Base-by-base conservation (phyloP, 305 asterid genomes). In the Fraxinus dipetala region DNA sequence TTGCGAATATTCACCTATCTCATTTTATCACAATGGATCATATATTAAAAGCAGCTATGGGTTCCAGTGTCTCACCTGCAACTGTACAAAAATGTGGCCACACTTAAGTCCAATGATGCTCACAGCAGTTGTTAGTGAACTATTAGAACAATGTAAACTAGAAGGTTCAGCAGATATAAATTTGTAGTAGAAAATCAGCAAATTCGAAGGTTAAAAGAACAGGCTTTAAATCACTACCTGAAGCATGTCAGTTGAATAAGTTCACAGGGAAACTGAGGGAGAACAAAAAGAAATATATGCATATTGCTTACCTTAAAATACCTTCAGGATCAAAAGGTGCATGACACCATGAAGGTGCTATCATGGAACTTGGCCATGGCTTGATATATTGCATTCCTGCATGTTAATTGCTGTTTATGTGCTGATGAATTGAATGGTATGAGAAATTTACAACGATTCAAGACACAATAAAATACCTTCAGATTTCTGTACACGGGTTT, bases 321-420 rank as follows among this genome's bases (percentile, higher is more conserved):
- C 98, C 98, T 89, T 94, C 98, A 76, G 98, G 98, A 81, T 93
- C 98, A 83, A 88, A 94, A 86, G 98, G 92, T 79, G 97, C 91
- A 82, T 82, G 88, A 61, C 98, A 94, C 98, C 98, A 94, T 61
- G 95, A 81, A 61, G 97, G 95, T 11, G 91, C 78, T 74, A 78
- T 85, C 75, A 30, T 70, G 93, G 89, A 80, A 85, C 87, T 87
- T 80, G 86, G 16, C 87, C 90, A 2, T 84, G 81, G 80, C 87
- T 75, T 74, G 96, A 84, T 69, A 88, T 56, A 54, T 83, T 85
- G 90, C 98, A 93, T 72, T 88, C 96, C 97, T 94, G 83, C 80
- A 72, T 69, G 75, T 84, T 67, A 80, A 28, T 74, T 72, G 56
- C 69, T 74, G 10, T 31, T 83, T 30, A 34, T 74, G 72, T 40